Evolutionary conservation across 805 yeast genomes (phyloP), one percentile per base, ranked within the genome.

Genomic region (Ogataea saltuana): DNA sequence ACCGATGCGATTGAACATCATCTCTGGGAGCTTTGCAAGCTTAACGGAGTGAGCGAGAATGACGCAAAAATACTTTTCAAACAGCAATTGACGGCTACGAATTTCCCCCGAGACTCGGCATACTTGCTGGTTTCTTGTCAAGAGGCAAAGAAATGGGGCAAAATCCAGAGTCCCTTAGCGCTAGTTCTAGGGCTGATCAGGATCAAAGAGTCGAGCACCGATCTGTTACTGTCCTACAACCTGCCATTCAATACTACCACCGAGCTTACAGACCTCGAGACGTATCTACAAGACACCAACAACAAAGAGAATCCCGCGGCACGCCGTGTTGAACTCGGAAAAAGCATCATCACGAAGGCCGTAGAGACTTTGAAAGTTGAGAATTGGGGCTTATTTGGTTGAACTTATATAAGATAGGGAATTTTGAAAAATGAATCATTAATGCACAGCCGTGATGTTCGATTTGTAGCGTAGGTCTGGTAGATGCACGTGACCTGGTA

Each of bases 121-220:
- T 65, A 67, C 33, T 31, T 72, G 4, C 55, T 65, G 1, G 55
- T 63, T 6, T 72, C 72, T 4, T 45, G 67, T 3, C 76, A 76
- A 39, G 66, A 70, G 1, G 77, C 76, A 0, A 56, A 63, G 56
- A 77, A 78, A 57, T 78, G 83, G 80, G 81, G 82, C 3, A 44
- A 58, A 12, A 59, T 55, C 33, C 49, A 49, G 21, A 50, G 50
- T 8, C 60, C 69, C 5, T 67, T 82, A 31, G 71, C 76, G 11
- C 64, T 81, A 11, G 69, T 82, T 12, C 51, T 83, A n/a, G 83
- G 80, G 0, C 59, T 86, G 32, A 63, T 84, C 25, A 67, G 90
- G 42, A 52, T 84, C 19, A 50, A 58, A 9, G 70, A 70, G 37
- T 77, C 67, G 1, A 65, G 65, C 2, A 81, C 90, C 0, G 95